Base-by-base conservation (phyloP, 805 yeast species). In the Kregervanrija pseudodelftensis region DNA sequence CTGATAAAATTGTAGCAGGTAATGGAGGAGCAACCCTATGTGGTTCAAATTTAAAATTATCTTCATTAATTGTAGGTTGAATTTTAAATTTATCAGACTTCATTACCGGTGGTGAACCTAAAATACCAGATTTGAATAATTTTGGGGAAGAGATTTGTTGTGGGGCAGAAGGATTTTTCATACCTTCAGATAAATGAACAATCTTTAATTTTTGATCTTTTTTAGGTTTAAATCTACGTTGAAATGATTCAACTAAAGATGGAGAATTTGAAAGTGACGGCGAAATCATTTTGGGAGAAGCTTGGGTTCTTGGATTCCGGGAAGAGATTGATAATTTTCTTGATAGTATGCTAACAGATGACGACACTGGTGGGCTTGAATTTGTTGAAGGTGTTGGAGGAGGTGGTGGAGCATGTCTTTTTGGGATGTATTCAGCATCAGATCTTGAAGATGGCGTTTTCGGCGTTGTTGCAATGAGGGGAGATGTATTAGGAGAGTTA, bases 381-480 rank as follows among this genome's bases (percentile, higher is more conserved):
- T 37, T 34, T 13, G 44, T 15, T 28, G 42, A 33, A 44, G 40
- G 49, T 35, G 60, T 56, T n/a, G 59, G 58, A 9, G 66, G 65
- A 13, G 64, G 67, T 3, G 64, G 61, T 14, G 70, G 70, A 13
- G 66, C 66, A 37, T 61, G 68, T 45, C 67, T 55, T 34, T 53
- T 57, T 12, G 70, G 70, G 14, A 63, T 55, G 43, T 51, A 61
- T 39, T 61, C 64, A 8, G 41, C 52, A 39, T 60, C 63, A 16
- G 39, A 31, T 15, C 28, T 5, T 2, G 31, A 7, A 14, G 16
- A 35, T 17, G 22, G 22, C n/a, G 33, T 9, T 17, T 40, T 12
- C 15, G 49, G 42, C 8, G 28, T 22, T 22, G 28, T 22, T 22
- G 28, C 7, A 22, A 22, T 22, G 8, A 22, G 8, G 55, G 57